These are phyloP conservation scores for Colletotrichum abscissum DNA, from an alignment of 2,329 filamentous ascomycete species.

Conservation along the genomic window DNA sequence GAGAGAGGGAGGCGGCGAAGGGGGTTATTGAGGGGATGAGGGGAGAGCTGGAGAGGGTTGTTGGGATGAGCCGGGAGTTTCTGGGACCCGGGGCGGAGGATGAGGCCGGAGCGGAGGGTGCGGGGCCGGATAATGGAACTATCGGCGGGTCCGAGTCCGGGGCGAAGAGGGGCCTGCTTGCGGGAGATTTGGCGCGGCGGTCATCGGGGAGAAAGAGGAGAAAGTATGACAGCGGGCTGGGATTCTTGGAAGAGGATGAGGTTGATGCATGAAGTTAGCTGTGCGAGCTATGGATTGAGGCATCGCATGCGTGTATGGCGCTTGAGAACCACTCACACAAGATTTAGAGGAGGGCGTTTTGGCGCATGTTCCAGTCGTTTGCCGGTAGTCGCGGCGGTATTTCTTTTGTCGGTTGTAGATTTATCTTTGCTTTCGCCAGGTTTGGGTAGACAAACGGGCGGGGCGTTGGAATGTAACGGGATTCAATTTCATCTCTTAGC, in stretches of 20 bases:
- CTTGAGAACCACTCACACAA: neutral
- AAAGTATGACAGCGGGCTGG: slow-evolving; percentile 65
- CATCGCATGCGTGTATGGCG: neutral
- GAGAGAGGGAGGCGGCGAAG: slow-evolving; percentile 53
- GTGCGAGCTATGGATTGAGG: neutral
- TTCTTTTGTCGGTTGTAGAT: slow-evolving; percentile 4
- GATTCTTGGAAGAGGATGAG: slow-evolving; percentile 66
- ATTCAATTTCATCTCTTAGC: neutral
- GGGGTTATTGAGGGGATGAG: slow-evolving; percentile 61
- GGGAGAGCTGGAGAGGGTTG: slow-evolving; percentile 60
- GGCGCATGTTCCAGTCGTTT: slow-evolving; percentile 19
- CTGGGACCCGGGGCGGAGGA: slow-evolving; percentile 44
- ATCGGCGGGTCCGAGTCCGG: slow-evolving; percentile 36
- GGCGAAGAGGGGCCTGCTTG: slow-evolving; percentile 38
- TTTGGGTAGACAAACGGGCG: neutral
- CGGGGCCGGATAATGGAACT: slow-evolving; percentile 6
- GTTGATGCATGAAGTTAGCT: slow-evolving; percentile 40
- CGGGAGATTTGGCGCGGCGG: slow-evolving; percentile 44
- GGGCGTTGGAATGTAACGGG: neutral
- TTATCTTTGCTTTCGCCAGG: neutral
- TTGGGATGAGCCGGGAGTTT: slow-evolving; percentile 59
- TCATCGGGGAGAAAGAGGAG: slow-evolving; percentile 54
- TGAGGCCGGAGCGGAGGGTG: slow-evolving; percentile 23
- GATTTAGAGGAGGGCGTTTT: slow-evolving; percentile 6
- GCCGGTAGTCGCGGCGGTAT: neutral